phyloP scores from a whole-genome alignment of 2,329 filamentous ascomycete species.

The Trichothecium sympodiale region DNA sequence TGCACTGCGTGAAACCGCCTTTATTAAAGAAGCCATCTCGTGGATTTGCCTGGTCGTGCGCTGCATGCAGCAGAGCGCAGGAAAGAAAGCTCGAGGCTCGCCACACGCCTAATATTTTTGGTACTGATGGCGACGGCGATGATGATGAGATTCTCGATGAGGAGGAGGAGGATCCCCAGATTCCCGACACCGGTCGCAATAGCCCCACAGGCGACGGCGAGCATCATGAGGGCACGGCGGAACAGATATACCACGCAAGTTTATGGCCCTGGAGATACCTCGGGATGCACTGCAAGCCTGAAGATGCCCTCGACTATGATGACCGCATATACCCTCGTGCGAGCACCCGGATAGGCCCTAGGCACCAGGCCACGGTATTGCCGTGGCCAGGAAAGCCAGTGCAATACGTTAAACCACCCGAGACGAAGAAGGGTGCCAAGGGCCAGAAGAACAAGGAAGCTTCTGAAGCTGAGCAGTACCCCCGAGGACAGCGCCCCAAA shows the following conservation, averaged over 20 bases:
- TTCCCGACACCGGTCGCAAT: slow-evolving; percentile 45
- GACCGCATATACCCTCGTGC: slow-evolving; percentile 95
- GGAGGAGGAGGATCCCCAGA: slow-evolving; percentile 58
- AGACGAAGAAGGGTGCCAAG: slow-evolving; percentile 74
- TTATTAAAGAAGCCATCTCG: slow-evolving; percentile 91
- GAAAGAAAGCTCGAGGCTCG: slow-evolving; percentile 86
- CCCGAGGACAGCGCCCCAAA: slow-evolving; percentile 73
- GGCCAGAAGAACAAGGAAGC: slow-evolving; percentile 68
- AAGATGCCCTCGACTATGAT: slow-evolving; percentile 93
- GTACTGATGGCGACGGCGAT: slow-evolving; percentile 54
- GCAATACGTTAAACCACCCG: slow-evolving; percentile 79
- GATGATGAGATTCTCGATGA: slow-evolving; percentile 55
- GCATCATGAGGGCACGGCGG: slow-evolving; percentile 56
- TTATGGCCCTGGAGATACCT: slow-evolving; percentile 96
- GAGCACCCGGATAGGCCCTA: slow-evolving; percentile 80
- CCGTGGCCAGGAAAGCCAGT: slow-evolving; percentile 81
- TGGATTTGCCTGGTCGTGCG: slow-evolving; percentile 97
- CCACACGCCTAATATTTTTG: slow-evolving; percentile 66
- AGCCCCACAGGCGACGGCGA: slow-evolving; percentile 52
- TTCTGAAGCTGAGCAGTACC: slow-evolving; percentile 70
- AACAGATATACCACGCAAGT: slow-evolving; percentile 85
- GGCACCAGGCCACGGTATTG: slow-evolving; percentile 78
- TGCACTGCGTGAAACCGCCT: slow-evolving; percentile 91
- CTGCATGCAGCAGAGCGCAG: slow-evolving; percentile 89
- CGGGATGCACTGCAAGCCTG: slow-evolving; percentile 87